Percentiles rank a stretch among this genome's conserved stretches.
Conservation (phyloP, 352 stramenopile genomes). For the Albugo laibachii region DNA sequence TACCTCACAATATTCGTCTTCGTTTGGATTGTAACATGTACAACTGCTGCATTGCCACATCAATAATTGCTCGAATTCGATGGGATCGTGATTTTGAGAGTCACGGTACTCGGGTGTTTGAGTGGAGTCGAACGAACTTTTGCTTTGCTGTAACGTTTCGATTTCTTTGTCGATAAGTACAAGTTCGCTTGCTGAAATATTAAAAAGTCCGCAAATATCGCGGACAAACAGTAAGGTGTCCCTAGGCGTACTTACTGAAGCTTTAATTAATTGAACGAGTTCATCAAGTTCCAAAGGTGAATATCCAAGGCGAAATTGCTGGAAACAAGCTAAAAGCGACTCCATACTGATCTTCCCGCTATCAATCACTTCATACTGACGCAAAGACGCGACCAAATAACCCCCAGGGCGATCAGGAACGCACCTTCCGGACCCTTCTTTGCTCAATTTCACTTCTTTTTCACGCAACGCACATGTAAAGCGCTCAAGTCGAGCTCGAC, state of each 20-base stretch:
- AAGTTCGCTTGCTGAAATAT: too few relatives aligned
- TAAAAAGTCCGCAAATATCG: too few relatives aligned
- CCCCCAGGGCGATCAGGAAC: slow-evolving; percentile 26
- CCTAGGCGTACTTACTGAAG: slow-evolving; percentile 38
- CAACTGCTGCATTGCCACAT: slow-evolving; percentile 72
- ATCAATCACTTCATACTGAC: slow-evolving; percentile 74
- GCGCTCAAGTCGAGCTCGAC: slow-evolving; percentile 61
- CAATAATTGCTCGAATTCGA: not conserved
- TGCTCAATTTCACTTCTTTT: slow-evolving; percentile 18
- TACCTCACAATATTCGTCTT: slow-evolving; percentile 51
- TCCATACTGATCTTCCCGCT: slow-evolving; percentile 44
- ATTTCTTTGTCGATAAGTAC: slow-evolving; percentile 13
- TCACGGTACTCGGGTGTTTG: slow-evolving; percentile 9
- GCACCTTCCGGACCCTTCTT: slow-evolving; percentile 23
- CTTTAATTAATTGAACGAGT: slow-evolving; percentile 30
- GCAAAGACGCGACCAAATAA: slow-evolving; percentile 38
- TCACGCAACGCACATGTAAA: slow-evolving; percentile 59
- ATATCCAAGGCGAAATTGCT: slow-evolving; percentile 72
- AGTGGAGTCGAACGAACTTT: slow-evolving; percentile 20
- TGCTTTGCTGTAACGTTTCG: slow-evolving; percentile 39
- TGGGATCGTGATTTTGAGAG: slow-evolving; percentile 8
- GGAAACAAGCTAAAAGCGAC: slow-evolving; percentile 65
- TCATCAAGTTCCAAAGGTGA: slow-evolving; percentile 68
- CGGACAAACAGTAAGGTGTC: too few relatives aligned
- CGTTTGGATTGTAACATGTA: slow-evolving; percentile 70